Evolutionary conservation across 192 early-diverging fungal genomes (phyloP), one percentile per base, ranked within the genome.

Genomic region (Entomortierella chlamydospora): DNA sequence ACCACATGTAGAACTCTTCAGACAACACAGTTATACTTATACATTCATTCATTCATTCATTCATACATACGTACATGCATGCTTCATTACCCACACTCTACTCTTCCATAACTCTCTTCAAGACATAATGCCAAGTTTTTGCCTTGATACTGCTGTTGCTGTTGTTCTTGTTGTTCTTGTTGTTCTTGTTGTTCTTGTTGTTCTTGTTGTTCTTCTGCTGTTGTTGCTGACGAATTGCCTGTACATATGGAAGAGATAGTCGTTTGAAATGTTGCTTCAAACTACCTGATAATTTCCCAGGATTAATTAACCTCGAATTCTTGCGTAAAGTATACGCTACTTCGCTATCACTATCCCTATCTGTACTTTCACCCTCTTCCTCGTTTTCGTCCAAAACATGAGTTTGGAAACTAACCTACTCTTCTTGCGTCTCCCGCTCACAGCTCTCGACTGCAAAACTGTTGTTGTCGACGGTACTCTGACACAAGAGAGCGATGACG

Each of bases 161-260:
- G 52, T 29, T 39, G 31, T n/a, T 41, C 33, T 34, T 59, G 34
- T 59, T 51, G 50, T 3, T 66, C 23, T 29, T 56, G 64, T 17
- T 50, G 42, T 17, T 43, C 9, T 43, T 43, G 42, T n/a, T 51
- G 13, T 41, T 41, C 39, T 41, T 41, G 13, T 41, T 41, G 6
- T 6, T 9, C 39, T 31, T 26, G 37, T 11, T 17, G 26, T 11
- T 12, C 17, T 66, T 34, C 2, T 60, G 30, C 30, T 63, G 69
- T 41, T 62, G 69, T 26, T 71, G 72, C 41, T 68, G 64, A 8
- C 72, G 72, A 33, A 74, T 74, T 37, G 72, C 39, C 43, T 74
- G 64, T 1, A 74, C 72, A 37, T 74, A 74, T 1, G 72, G 72
- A 0, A 47, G 28, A 5, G 72, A 74, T 1, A 74, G 28, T 13